A percentile compares a stretch with the other conserved stretches of the same genome.
Conservation (phyloP, 805 yeast species). For the Myxozyma mucilagina region DNA sequence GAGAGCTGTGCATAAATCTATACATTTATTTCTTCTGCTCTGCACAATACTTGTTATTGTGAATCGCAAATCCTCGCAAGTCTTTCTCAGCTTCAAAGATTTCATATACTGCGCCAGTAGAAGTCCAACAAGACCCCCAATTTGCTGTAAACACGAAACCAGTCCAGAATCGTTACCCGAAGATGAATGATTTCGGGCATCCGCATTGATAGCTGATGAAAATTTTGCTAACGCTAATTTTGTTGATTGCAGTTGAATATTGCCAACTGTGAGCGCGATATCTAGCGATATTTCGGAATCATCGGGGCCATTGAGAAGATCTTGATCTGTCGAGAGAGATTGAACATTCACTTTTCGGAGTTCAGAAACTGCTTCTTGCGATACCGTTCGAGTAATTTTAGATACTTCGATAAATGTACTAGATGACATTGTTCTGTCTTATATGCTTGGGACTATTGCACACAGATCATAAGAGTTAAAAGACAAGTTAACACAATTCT, state of each 20-base stretch:
- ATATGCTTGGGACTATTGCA: background rate
- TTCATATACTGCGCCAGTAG: constrained; percentile 3
- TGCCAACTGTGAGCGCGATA: constrained; percentile 15
- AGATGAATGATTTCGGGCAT: constrained; percentile 3
- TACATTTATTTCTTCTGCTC: constrained; percentile 6
- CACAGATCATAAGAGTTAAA: background rate
- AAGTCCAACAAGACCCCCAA: constrained; percentile 11
- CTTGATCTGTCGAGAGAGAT: background rate
- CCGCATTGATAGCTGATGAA: constrained; percentile 8
- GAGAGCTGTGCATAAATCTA: constrained; percentile 14
- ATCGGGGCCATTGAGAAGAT: background rate
- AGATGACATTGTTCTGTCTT: background rate
- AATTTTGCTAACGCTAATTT: constrained; percentile 23
- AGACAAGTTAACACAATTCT: background rate
- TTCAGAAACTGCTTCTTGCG: background rate
- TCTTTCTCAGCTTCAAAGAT: background rate
- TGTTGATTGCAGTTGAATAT: constrained; percentile 21
- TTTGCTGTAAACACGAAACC: constrained; percentile 2
- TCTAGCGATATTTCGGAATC: background rate
- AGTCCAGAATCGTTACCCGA: constrained; percentile 4
- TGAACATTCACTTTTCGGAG: background rate
- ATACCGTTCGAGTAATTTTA: background rate
- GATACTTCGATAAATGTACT: background rate
- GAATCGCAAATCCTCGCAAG: constrained; percentile 4
- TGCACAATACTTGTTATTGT: background rate